Base-by-base conservation (phyloP, 306 rosid species). In the Prunus campanulata region DNA sequence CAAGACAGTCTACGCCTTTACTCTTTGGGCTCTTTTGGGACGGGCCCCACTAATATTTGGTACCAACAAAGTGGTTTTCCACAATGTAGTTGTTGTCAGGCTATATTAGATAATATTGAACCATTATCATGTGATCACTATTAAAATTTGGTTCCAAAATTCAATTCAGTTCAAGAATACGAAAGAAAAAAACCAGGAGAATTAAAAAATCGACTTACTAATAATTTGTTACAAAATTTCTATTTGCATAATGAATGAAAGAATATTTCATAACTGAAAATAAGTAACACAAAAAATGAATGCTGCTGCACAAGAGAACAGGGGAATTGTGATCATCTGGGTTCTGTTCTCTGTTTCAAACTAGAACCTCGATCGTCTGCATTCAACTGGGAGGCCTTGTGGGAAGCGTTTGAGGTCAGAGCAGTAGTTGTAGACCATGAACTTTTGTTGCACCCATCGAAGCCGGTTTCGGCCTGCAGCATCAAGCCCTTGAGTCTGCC, bases 381-480 rank as follows among this genome's bases (percentile, higher is more conserved):
- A 87, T 69, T 87, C 90, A 18, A 56, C n/a, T 11, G 88, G 90
- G 47, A 79, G 66, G 35, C 84, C 90, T 25, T 81, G 76, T 29
- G 90, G 81, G 76, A 84, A 87, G 30, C 88, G 81, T 27, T 79
- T 82, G 18, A 25, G 25, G 57, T 87, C 90, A 18, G 69, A 22
- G 56, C 90, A 87, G 65, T 84, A 84, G 59, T 87, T 70, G 75
- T 87, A 87, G n/a, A 87, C 44, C 90, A 87, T 84, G 82, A 63
- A 79, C 48, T 84, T 84, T n/a, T 76, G 74, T 8, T 81, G 86
- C 80, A 74, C 86, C 90, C 90, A 87, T 30, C 77, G 55, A 29
- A 87, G 57, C 51, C 80, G 74, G 32, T 80, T 83, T 54, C 80
- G 67, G 11, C 84, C 76, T 51, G 80, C 71, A 6, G 75, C 81